Base-by-base conservation (phyloP, 345 rosid species). In the Carallia brachiata region DNA sequence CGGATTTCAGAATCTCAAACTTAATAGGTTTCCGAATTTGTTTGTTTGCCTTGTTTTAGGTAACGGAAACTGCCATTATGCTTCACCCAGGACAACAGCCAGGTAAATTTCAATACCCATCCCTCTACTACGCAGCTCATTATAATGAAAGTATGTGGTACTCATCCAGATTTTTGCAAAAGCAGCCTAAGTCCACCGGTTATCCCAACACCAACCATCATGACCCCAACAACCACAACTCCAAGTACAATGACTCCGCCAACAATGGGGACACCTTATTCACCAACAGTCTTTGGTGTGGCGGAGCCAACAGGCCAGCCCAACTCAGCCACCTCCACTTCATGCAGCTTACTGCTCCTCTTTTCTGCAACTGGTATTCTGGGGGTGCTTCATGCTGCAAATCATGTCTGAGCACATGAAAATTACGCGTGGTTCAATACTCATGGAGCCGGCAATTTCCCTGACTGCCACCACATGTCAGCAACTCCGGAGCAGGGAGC, bases 251-350 rank as follows among this genome's bases (percentile, higher is more conserved):
- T 56, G 60, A 56, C 74, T 6, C 57, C 69, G 0, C 50, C 61
- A 1, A 30, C 32, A 1, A 36, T 76, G 44, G 76, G 88, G 75
- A 28, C 87, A 60, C 85, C 94, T 23, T 82, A 86, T 48, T 82
- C 85, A 52, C 81, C 89, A 58, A 62, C 88, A 52, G 75, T 82
- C 30, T 91, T 63, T 6, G 95, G 96, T 3, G 84, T 86, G 53
- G 89, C 88, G 60, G 96, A 86, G 80, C 97, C 99, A 66, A 81
- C 90, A 12, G 90, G 97, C 54, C 80, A 77, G 61, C 97, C 97
- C 40, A 94, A 75, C 83, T 88, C 97, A 61, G 90, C 98, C 69
- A 76, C 76, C 73, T 67, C 78, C 31, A 52, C 79, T 44, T 78
- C 89, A 53, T 68, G 66, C 75, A 75, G 79, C 80, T 67, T 73